A percentile compares a stretch with the other conserved stretches of the same genome.
These are phyloP conservation scores for Pseudofabraea citricarpa DNA, from an alignment of 2,329 filamentous ascomycete species.

Conservation along the genomic window DNA sequence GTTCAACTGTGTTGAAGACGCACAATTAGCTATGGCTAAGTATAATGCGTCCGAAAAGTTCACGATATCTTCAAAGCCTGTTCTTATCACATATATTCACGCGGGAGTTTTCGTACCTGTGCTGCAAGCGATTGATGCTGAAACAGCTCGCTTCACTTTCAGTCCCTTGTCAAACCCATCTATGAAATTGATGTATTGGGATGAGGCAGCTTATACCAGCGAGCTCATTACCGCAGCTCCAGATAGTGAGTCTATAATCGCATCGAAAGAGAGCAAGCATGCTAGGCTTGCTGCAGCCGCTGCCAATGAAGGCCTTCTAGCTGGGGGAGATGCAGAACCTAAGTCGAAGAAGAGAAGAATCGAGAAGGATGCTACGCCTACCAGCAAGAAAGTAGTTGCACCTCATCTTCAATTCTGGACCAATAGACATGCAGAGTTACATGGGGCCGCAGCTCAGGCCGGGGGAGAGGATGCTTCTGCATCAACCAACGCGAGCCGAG, in stretches of 20 bases:
- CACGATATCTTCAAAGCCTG: conserved; percentile 69
- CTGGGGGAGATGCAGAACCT: conserved; percentile 28
- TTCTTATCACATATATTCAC: conserved; percentile 71
- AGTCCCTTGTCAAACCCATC: conserved; percentile 63
- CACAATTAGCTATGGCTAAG: conserved; percentile 67
- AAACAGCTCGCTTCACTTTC: conserved; percentile 62
- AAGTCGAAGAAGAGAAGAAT: conserved; percentile 52
- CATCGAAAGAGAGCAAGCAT: conserved; percentile 23
- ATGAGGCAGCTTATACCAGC: conserved; percentile 66
- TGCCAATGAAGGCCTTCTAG: conserved; percentile 29
- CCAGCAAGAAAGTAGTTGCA: conserved; percentile 44
- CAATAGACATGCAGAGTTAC: conserved; percentile 63
- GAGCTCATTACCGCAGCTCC: conserved; percentile 55
- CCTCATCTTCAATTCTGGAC: conserved; percentile 69
- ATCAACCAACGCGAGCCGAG: conserved; percentile 9
- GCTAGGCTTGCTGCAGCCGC: conserved; percentile 32
- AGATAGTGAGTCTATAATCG: conserved; percentile 33
- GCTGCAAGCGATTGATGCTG: conserved; percentile 49
- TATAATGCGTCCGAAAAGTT: conserved; percentile 70
- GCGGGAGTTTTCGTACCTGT: conserved; percentile 81
- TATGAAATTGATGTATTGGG: conserved; percentile 71
- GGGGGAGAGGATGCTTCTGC: conserved; percentile 24
- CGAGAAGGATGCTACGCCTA: conserved; percentile 33
- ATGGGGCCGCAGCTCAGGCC: conserved; percentile 42
- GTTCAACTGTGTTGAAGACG: conserved; percentile 72